Conservation (phyloP, 345 rosid genomes). For the Melaleuca quinquenervia region DNA sequence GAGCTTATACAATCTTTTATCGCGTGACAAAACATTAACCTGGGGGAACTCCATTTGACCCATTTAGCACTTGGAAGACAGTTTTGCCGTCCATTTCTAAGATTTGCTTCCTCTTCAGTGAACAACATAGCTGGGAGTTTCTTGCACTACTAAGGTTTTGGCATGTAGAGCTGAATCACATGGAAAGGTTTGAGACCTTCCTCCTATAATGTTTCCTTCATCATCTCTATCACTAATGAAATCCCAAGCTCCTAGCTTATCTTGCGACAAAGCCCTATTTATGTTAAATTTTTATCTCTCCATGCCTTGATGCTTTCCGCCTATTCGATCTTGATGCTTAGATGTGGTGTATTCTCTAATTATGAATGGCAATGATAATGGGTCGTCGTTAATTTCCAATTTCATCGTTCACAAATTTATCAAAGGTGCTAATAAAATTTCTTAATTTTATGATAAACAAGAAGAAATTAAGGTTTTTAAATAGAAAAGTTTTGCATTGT, state of each 20-base stretch:
- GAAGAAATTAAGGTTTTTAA: not conserved
- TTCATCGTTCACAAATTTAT: no score
- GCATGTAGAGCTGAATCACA: not conserved
- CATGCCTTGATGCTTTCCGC: no score
- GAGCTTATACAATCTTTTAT: not conserved
- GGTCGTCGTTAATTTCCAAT: no score
- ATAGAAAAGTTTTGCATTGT: rapidly evolving
- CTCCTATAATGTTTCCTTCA: not conserved
- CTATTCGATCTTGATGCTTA: not conserved
- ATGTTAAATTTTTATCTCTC: no score
- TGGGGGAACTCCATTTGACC: not conserved
- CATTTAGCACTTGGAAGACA: not conserved
- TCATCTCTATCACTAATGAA: not conserved
- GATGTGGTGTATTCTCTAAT: not conserved
- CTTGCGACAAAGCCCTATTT: not conserved
- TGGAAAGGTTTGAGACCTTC: not conserved
- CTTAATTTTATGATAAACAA: not conserved
- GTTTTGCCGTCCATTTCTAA: not conserved
- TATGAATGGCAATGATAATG: no score
- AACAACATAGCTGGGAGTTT: not conserved
- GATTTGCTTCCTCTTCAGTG: not conserved
- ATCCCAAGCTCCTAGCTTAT: not conserved
- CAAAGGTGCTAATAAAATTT: not conserved
- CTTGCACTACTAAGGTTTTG: not conserved
- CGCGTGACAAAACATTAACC: not conserved